Base-by-base conservation (phyloP, 1,284 basidiomycete species). In the Blastosporella zonata region DNA sequence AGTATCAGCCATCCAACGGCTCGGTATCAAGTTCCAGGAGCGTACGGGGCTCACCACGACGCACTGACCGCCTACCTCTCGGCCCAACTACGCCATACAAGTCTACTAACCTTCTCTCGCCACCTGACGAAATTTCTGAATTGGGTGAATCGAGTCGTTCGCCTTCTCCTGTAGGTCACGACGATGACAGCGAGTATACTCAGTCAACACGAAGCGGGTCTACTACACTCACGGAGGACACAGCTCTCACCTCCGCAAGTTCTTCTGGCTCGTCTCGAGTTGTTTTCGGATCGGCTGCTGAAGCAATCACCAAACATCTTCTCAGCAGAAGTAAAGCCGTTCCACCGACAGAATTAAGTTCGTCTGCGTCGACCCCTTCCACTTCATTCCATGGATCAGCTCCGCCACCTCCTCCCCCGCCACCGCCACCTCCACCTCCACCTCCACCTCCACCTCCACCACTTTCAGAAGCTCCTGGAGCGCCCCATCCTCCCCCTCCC, bases 1-100 rank as follows among this genome's bases (percentile, higher is more conserved):
- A 84, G 78, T 81, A 79, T 62, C 79, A 82, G 33, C 68, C 70
- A 23, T 74, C 79, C 52, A 73, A 78, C 48, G 78, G 72, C 17
- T 71, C 78, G 36, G 65, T 79, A 15, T 79, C 80, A 1, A 84
- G 78, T 61, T 80, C 82, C 29, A 75, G 85, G 42, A 87, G 82
- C 58, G 72, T 84, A 33, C 75, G 82, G 56, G 79, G 75, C 15
- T 86, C 84, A 5, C 84, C 85, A 27, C 73, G 81, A 50, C 76
- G 75, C 12, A 72, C 67, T 27, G 74, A 79, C 39, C 65, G 70
- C 43, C 67, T 65, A 13, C 61, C 60, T 33, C 66, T 79, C 18
- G 71, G 70, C 3, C 62, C 67, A 25, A 67, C 70, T 48, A 65
- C 67, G 25, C 57, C 58, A 40, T 70, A 67, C 54, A 76, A 72